Conservation (phyloP, 495 filamentous ascomycete species). For the Penicillium lagena region DNA sequence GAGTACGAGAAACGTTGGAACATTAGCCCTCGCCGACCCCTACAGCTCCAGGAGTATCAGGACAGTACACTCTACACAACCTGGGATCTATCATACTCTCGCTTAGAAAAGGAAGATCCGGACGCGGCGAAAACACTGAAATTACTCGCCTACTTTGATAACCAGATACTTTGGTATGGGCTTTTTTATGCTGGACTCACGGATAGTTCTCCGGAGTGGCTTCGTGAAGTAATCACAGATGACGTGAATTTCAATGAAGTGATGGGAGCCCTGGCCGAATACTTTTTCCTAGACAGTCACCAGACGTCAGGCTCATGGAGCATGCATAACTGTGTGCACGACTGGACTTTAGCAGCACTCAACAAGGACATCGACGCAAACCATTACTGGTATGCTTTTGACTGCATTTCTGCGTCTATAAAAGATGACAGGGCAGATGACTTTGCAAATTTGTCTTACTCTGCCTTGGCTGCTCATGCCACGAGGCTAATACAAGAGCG, state of each 20-base stretch:
- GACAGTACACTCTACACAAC: conserved; percentile 4
- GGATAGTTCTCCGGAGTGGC: conserved; percentile 2
- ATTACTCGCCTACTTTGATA: conserved; percentile 7
- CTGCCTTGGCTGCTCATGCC: background rate
- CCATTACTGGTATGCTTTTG: conserved; percentile 8
- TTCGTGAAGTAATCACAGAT: background rate
- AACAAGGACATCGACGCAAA: conserved; percentile 1
- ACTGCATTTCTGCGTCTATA: background rate
- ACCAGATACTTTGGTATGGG: conserved; percentile 1
- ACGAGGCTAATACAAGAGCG: background rate
- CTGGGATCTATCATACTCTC: conserved; percentile 4
- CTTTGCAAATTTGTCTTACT: background rate
- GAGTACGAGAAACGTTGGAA: conserved; percentile 4
- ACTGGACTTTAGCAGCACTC: conserved; percentile 5
- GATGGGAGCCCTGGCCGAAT: conserved; percentile 1
- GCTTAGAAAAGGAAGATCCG: background rate
- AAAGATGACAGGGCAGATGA: too few species aligned
- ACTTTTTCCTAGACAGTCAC: conserved; percentile 2
- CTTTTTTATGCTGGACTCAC: conserved; percentile 3
- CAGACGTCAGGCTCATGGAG: conserved; percentile 1
- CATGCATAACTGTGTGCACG: conserved; percentile 7
- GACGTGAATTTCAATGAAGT: background rate
- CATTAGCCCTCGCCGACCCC: background rate
- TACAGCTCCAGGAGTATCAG: background rate
- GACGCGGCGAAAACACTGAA: conserved; percentile 5